Evolutionary conservation across 768 basidiomycete species (phyloP).

Genomic region (Boletus vinaceobasis): DNA sequence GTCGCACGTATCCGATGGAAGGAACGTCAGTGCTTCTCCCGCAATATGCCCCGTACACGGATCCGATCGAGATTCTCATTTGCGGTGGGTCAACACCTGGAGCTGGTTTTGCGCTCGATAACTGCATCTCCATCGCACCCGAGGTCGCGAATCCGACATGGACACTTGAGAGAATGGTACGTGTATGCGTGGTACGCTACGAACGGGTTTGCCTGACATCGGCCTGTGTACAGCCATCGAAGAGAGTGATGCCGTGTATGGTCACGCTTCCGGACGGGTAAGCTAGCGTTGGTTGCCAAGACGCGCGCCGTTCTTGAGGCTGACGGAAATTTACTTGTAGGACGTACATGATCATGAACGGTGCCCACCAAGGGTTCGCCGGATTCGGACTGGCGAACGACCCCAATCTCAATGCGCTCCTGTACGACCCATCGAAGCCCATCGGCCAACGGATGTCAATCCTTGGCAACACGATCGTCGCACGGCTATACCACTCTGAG

Average conservation of each 20-base stretch:
- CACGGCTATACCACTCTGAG: slow-evolving; percentile 77
- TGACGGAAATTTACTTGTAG: slow-evolving; percentile 38
- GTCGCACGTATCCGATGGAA: slow-evolving; percentile 76
- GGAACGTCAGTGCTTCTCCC: slow-evolving; percentile 70
- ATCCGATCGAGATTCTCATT: slow-evolving; percentile 62
- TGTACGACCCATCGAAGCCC: slow-evolving; percentile 67
- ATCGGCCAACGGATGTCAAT: slow-evolving; percentile 62
- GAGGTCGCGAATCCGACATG: slow-evolving; percentile 61
- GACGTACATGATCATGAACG: slow-evolving; percentile 76
- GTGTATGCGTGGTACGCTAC: slow-evolving; percentile 15
- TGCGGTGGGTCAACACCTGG: slow-evolving; percentile 74
- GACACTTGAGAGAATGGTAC: slow-evolving; percentile 76
- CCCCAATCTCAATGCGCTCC: slow-evolving; percentile 60
- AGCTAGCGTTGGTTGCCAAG: neutral
- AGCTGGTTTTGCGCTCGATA: slow-evolving; percentile 52
- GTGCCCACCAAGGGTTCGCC: slow-evolving; percentile 64
- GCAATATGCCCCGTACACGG: slow-evolving; percentile 68
- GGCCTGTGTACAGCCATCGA: slow-evolving; percentile 47
- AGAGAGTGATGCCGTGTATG: slow-evolving; percentile 76
- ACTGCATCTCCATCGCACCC: slow-evolving; percentile 67
- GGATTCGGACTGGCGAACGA: slow-evolving; percentile 69
- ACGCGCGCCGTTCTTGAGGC: neutral
- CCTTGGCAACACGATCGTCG: slow-evolving; percentile 63
- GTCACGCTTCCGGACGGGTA: slow-evolving; percentile 53
- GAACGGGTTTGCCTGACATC: neutral